phyloP scores from a whole-genome alignment of 805 yeast genomes.

The Sugiyamaella marilandica region DNA sequence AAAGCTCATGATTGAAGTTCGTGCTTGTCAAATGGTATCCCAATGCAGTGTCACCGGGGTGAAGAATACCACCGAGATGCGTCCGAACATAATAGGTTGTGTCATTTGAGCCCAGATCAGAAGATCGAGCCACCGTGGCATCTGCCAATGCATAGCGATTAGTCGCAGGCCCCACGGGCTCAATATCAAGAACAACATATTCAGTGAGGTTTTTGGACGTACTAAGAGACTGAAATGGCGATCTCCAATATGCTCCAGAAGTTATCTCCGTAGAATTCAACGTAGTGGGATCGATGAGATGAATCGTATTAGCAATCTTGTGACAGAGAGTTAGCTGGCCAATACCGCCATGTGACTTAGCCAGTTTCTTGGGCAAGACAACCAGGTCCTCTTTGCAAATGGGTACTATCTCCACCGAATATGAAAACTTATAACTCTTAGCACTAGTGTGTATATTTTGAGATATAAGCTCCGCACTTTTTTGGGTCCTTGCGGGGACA shows the following conservation, averaged over 20 bases:
- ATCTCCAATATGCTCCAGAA: conserved; percentile 72
- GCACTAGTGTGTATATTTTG: conserved; percentile 89
- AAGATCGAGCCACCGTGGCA: conserved; percentile 81
- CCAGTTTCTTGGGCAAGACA: conserved; percentile 81
- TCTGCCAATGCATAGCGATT: conserved; percentile 86
- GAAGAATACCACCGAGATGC: conserved; percentile 89
- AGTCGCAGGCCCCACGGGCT: conserved; percentile 52
- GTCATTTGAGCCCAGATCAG: conserved; percentile 85
- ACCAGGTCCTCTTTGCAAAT: conserved; percentile 96
- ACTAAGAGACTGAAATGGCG: conserved; percentile 73
- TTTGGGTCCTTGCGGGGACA: conserved; percentile 76
- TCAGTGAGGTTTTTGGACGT: conserved; percentile 67
- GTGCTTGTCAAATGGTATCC: conserved; percentile 85
- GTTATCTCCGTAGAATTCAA: conserved; percentile 72
- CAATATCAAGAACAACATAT: conserved; percentile 88
- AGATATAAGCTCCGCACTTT: conserved; percentile 86
- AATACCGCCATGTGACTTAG: conserved; percentile 77
- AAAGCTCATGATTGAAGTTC: conserved; percentile 82
- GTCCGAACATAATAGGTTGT: conserved; percentile 78
- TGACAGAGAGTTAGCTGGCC: conserved; percentile 79
- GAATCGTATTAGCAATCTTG: conserved; percentile 74
- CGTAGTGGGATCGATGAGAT: conserved; percentile 80
- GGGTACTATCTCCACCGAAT: conserved; percentile 90
- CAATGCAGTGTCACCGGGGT: conserved; percentile 93
- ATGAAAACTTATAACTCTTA: conserved; percentile 83